phyloP scores from a whole-genome alignment of 2,329 filamentous ascomycete species.

The Coniochaeta hoffmannii region DNA sequence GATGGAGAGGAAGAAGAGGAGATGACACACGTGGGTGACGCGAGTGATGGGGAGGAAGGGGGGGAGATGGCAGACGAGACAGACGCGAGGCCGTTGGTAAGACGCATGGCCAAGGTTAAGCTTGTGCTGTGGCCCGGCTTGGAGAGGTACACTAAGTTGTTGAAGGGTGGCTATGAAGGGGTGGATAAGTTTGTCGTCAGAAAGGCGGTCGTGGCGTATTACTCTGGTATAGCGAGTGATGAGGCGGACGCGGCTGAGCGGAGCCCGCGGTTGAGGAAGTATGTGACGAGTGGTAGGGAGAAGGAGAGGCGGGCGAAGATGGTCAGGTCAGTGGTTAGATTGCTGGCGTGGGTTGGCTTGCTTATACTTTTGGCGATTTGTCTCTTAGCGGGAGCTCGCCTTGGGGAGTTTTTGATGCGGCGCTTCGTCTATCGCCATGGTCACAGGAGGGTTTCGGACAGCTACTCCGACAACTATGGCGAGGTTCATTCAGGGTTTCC shows the following conservation, averaged over 20 bases:
- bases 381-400: too few species aligned
- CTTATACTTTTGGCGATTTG: too few species aligned
- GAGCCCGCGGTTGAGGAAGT: not conserved
- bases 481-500: not conserved
- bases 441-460: not conserved
- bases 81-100: too few species aligned
- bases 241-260: not conserved
- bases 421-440: not conserved
- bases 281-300: not conserved
- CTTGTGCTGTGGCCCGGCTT: slow-evolving; percentile 17
- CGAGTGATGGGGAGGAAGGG: too few species aligned
- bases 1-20: not conserved
- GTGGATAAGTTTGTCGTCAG: not conserved
- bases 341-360: not conserved
- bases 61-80: too few species aligned
- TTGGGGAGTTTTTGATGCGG: not conserved
- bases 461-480: not conserved
- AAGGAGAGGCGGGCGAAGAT: not conserved
- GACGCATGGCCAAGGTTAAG: slow-evolving; percentile 12
- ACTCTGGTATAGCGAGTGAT: not conserved
- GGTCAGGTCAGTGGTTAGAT: not conserved
- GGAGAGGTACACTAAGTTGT: slow-evolving; percentile 3
- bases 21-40: too few species aligned
- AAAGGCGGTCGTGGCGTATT: not conserved
- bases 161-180: not conserved